Evolutionary conservation across 257 asterid species (phyloP).

Genomic region (Primulina tabacum): DNA sequence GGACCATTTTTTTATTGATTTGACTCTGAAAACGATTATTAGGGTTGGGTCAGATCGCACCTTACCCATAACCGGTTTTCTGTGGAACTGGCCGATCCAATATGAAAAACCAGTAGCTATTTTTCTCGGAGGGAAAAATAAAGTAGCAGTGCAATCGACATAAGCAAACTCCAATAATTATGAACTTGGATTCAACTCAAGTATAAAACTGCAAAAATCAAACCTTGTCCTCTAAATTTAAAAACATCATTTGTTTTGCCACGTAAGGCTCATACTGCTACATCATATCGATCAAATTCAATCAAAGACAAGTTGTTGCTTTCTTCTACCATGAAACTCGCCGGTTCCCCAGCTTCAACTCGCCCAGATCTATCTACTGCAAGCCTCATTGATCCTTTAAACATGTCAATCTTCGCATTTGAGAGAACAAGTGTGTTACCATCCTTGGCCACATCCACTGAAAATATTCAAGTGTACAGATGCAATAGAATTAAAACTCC

Average conservation of each 20-base stretch:
- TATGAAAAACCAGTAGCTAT: too few relatives aligned
- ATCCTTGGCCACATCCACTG: constrained; percentile 69
- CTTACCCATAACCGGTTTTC: too few relatives aligned
- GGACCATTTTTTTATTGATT: too few relatives aligned
- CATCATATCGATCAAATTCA: constrained; percentile 70
- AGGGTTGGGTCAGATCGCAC: too few relatives aligned
- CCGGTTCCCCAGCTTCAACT: constrained; percentile 51
- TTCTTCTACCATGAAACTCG: constrained; percentile 52
- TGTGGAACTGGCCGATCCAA: too few relatives aligned
- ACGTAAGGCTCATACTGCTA: constrained; percentile 42
- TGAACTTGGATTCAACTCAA: neutral
- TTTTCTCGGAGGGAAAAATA: too few relatives aligned
- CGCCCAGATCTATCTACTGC: constrained; percentile 69
- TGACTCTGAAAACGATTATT: too few relatives aligned
- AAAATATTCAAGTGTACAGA: constrained; percentile 16
- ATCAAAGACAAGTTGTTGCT: constrained; percentile 64
- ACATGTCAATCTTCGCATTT: constrained; percentile 73
- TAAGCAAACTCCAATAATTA: neutral
- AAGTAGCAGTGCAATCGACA: too few relatives aligned
- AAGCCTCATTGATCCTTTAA: constrained; percentile 86
- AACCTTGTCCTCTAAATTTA: neutral
- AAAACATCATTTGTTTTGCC: neutral
- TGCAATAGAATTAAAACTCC: constrained; percentile 8
- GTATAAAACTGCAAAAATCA: neutral
- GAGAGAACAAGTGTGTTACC: constrained; percentile 57